Percentiles rank a stretch among this genome's conserved stretches.
Evolutionary conservation across 805 yeast genomes (phyloP).

Genomic region (Candida argentea): DNA sequence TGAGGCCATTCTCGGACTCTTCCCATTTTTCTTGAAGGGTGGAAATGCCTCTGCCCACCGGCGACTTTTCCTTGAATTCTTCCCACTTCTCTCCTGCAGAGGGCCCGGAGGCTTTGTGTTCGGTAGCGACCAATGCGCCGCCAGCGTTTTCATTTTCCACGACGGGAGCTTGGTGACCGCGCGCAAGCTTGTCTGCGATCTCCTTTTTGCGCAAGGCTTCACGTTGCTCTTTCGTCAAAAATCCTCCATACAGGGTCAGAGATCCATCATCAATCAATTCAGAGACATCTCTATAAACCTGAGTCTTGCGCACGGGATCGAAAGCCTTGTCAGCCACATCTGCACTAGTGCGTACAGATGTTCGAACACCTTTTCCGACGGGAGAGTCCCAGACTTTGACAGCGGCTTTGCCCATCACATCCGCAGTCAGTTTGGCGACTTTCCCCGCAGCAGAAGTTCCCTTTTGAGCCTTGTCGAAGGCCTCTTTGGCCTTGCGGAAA

Average conservation of each 20-base stretch:
- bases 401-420: conserved; percentile 84
- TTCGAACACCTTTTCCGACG: conserved; percentile 80
- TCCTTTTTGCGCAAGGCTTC: conserved; percentile 47
- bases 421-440: conserved; percentile 83
- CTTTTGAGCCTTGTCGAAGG: conserved; percentile 76
- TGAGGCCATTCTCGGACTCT: conserved; percentile 87
- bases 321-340: conserved; percentile 78
- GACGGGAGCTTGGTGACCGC: conserved; percentile 59
- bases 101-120: conserved; percentile 65
- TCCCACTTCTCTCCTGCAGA: conserved; percentile 56
- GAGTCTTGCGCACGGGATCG: conserved; percentile 89
- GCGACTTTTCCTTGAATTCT: conserved; percentile 54
- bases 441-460: conserved; percentile 57
- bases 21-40: conserved; percentile 70
- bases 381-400: conserved; percentile 93
- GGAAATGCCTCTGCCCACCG: conserved; percentile 56
- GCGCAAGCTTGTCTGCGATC: conserved; percentile 42
- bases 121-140: conserved; percentile 70
- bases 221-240: conserved; percentile 76
- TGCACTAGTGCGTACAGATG: conserved; percentile 73
- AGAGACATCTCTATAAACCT: conserved; percentile 78
- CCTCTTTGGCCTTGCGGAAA: conserved; percentile 85
- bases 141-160: conserved; percentile 79
- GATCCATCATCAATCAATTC: conserved; percentile 91
- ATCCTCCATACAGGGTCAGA: conserved; percentile 84